phyloP scores from a whole-genome alignment of 805 yeast genomes.

The Candida krabiensis region DNA sequence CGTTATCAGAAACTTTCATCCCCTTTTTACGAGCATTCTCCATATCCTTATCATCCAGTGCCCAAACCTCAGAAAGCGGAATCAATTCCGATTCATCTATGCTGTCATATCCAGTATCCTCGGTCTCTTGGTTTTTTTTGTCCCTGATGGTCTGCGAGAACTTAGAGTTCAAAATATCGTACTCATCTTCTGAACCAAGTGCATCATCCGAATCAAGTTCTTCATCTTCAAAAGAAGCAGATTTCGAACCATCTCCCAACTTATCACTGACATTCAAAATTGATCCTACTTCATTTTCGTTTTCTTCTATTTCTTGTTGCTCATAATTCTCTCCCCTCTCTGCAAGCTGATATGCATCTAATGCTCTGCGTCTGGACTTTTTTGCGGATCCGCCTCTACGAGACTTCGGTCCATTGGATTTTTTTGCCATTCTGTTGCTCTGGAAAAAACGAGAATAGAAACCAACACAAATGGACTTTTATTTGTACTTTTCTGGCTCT shows the following conservation, averaged over 20 bases:
- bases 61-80: constrained; percentile 89
- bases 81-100: constrained; percentile 75
- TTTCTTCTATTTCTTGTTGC: constrained; percentile 14
- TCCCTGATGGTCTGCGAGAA: constrained; percentile 71
- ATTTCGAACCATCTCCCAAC: constrained; percentile 25
- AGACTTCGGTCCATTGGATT: constrained; percentile 12
- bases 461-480: too few relatives aligned
- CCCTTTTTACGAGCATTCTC: constrained; percentile 24
- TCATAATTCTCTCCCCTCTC: constrained; percentile 19
- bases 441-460: too few relatives aligned
- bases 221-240: constrained; percentile 38
- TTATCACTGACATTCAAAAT: constrained; percentile 36
- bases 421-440: constrained; percentile 9
- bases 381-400: constrained; percentile 12
- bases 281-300: constrained; percentile 21
- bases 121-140: constrained; percentile 44
- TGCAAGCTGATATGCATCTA: constrained; percentile 32
- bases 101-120: constrained; percentile 67
- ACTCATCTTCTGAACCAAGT: constrained; percentile 76
- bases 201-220: constrained; percentile 75
- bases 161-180: constrained; percentile 59
- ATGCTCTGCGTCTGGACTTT: constrained; percentile 21
- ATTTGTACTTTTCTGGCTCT: too few relatives aligned
- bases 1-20: constrained; percentile 24
- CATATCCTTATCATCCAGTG: constrained; percentile 60